Evolutionary conservation across 2,329 filamentous ascomycete species (phyloP), one percentile per base, ranked within the genome.

Genomic region (Neobulgaria alba): DNA sequence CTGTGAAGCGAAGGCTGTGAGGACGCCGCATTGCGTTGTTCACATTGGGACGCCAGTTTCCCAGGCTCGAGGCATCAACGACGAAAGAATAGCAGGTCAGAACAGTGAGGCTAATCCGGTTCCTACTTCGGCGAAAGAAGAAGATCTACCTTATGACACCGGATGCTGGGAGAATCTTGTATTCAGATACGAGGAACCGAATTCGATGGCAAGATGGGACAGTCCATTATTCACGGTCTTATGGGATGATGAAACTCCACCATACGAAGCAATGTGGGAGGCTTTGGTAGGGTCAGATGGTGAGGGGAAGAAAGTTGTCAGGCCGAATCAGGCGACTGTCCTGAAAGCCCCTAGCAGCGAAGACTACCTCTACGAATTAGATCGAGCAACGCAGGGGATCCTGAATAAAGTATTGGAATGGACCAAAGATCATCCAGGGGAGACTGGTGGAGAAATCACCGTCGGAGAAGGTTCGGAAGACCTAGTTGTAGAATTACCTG

Each of bases 101-200:
- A 33, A 63, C 65, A 61, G 57, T 30, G 60, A 60, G 36, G 46
- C 49, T 33, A 45, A 43, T 30, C 49, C 39, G 14, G 31, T 63
- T 65, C 46, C 70, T 29, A 39, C 26, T 33, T 5, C 39, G 37
- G 49, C 43, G 14, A 40, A 30, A 33, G 36, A 53, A 40, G 43
- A 66, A 66, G 47, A 53, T 2, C 41, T 47, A 18, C 48, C 50
- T 9, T 57, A 57, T 41, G 54, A 54, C 17, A 47, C 26, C 10
- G 53, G 53, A 5, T 54, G 55, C 14, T 57, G 58, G 51, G 55
- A 59, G 10, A 61, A 61, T 39, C 39, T 61, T 20, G 58, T 61
- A 23, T 90, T 86, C 58, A 72, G 85, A 40, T 89, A 89, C 58
- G 85, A 93, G 62, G 85, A 93, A 63, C 85, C 86, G 10, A 92